Percentiles rank a stretch among this genome's conserved stretches.
phyloP scores from a whole-genome alignment of 2,329 filamentous ascomycete genomes.

The Bimuria novae-zelandiae region DNA sequence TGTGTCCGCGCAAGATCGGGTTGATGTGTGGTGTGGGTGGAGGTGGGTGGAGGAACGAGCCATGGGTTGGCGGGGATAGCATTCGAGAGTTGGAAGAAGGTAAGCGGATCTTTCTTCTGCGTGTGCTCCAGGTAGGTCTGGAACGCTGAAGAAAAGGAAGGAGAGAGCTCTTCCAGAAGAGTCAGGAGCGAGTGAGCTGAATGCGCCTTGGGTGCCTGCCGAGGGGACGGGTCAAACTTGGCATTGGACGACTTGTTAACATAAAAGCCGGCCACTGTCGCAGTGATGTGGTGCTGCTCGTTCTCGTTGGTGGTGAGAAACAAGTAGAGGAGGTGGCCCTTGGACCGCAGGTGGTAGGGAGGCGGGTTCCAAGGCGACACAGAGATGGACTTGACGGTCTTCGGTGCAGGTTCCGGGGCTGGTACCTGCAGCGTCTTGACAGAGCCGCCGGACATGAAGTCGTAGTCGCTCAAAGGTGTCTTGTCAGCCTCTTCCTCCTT shows the following conservation, averaged over 20 bases:
- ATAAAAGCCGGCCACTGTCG: conserved; percentile 92
- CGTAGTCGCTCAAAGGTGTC: conserved; percentile 67
- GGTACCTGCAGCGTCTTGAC: conserved; percentile 73
- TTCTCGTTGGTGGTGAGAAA: conserved; percentile 89
- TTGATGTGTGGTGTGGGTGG: conserved; percentile 70
- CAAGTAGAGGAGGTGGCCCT: conserved; percentile 90
- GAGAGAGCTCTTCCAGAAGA: conserved; percentile 77
- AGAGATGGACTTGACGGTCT: conserved; percentile 86
- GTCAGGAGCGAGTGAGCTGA: conserved; percentile 84
- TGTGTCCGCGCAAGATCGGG: conserved; percentile 87
- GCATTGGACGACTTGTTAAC: conserved; percentile 94
- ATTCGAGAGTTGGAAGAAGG: conserved; percentile 95
- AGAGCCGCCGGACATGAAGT: conserved; percentile 71
- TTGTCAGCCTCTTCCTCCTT: conserved; percentile 38
- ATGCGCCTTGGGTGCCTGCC: conserved; percentile 75
- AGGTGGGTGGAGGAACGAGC: conserved; percentile 75
- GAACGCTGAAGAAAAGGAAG: conserved; percentile 80
- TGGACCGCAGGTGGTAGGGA: conserved; percentile 86
- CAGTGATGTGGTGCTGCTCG: conserved; percentile 91
- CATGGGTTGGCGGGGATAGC: conserved; percentile 90
- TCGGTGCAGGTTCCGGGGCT: conserved; percentile 70
- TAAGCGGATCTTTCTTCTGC: conserved; percentile 81
- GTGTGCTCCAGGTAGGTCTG: conserved; percentile 81
- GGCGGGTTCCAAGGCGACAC: conserved; percentile 97
- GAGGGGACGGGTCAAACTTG: conserved; percentile 91